Evolutionary conservation across 257 asterid genomes (phyloP), one percentile per base, ranked within the genome.

Genomic region (Paulownia fortunei): DNA sequence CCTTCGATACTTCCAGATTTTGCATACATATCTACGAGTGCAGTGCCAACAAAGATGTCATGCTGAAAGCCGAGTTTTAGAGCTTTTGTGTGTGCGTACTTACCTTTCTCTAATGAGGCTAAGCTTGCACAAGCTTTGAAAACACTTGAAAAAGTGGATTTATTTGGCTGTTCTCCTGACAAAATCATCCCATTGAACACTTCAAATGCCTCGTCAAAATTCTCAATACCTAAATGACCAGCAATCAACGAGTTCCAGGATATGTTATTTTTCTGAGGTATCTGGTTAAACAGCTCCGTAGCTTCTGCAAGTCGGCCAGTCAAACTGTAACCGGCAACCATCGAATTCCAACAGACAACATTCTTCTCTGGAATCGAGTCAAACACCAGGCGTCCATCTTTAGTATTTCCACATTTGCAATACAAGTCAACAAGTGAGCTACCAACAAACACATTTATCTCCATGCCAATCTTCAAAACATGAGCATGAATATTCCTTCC

Each of bases 221-320:
- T 77, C 73, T 86, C 94, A n/a, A 62, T 76, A 44, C 39, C 81
- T 44, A 89, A 49, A 60, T 86, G 81, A 58, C 96, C 92, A 9
- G 90, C 63, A 34, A 92, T 90, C 84, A 93, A 59, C 10, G 96
- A 86, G 86, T 93, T 93, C 98, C 98, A 93, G 1, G 97, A 86
- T 39, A 89, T 44, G 71, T n/a, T 79, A 64, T 92, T 85, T 69
- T 77, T 90, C 19, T 67, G 76, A 46, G 97, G 97, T 49, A 87
- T 90, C 60, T 21, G 80, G 74, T 72, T 76, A 66, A 93, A 93
- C 18, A 93, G 73, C 79, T 87, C 86, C 36, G 74, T 73, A 63
- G 97, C 95, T 86, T 88, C 88, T 13, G 23, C 73, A 4, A 88
- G 82, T 65, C 83, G 86, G 73, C 90, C 93, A 69, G 89, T 88